Base-by-base conservation (phyloP, 192 early-diverging fungal genomes). In the Umbelopsis sp. region DNA sequence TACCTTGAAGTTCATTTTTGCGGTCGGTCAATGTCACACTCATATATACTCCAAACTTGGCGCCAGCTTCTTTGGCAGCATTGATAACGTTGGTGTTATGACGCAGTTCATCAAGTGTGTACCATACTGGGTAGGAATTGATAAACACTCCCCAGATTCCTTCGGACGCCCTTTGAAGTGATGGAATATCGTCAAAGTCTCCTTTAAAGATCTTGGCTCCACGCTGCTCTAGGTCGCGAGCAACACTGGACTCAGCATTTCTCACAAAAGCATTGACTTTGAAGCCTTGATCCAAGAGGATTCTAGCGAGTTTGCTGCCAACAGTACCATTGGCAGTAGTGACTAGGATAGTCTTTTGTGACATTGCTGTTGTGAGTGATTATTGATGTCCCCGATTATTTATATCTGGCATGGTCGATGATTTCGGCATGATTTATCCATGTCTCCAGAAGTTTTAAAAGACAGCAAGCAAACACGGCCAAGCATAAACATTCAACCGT, bases 131-230 rank as follows among this genome's bases (percentile, higher is more conserved):
- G 12, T 72, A 65, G 45, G 31, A 74, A 34, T 54, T 67, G 16
- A 71, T 43, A 49, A 69, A 74, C 16, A 71, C 54, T 66, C 81
- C 81, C 3, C 17, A 62, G 26, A 62, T 62, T 7, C 56, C 56
- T 34, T 62, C 3, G 12, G 56, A 29, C 2, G 56, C 56, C 9
- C 6, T 32, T 34, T 62, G 16, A 17, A 62, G 26, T 4, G 56
- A 62, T 8, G 56, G 12, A n/a, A 62, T 20, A 34, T 62, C 56
- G 11, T 32, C 14, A n/a, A 62, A 62, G 17, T 62, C 56, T 4
- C 56, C 56, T 31, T 62, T 62, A 14, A 62, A 29, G 29, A 62
- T 20, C 6, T 29, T 62, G 29, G 31, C 56, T 20, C 56, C 56
- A 20, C 26, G 56, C 17, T 36, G 14, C 56, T 62, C 20, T 4